A percentile compares a stretch with the other conserved stretches of the same genome.
phyloP scores from a whole-genome alignment of 768 basidiomycete species.

The Dioszegia aurantiaca region DNA sequence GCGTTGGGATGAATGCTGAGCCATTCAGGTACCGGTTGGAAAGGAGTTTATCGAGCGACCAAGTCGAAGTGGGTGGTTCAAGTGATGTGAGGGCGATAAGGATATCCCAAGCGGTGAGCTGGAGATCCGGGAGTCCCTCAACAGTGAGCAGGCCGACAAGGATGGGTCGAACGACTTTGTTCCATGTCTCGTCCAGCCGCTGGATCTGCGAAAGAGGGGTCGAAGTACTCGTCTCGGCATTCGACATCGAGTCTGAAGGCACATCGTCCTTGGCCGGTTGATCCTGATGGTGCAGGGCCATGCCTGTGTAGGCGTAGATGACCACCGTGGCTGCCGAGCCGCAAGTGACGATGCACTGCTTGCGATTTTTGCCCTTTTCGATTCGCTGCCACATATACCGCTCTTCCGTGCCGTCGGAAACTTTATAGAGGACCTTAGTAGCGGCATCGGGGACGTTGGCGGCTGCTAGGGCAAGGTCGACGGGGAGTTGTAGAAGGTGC shows the following conservation, averaged over 20 bases:
- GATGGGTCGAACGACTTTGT: conserved; percentile 63
- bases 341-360: conserved; percentile 37
- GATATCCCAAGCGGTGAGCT: conserved; percentile 38
- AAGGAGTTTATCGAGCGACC: conserved; percentile 39
- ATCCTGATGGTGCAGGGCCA: conserved; percentile 33
- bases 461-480: conserved; percentile 32
- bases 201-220: conserved; percentile 22
- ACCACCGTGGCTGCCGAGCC: conserved; percentile 25
- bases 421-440: conserved; percentile 4
- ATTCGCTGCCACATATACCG: conserved; percentile 30
- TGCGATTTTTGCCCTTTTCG: conserved; percentile 30
- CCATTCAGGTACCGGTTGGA: conserved; percentile 34
- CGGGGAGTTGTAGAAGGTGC: conserved; percentile 33
- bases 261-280: conserved; percentile 34
- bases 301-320: conserved; percentile 42
- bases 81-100: conserved; percentile 34
- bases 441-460: conserved; percentile 19
- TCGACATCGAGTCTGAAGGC: conserved; percentile 27
- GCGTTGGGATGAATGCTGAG: conserved; percentile 26
- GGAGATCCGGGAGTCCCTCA: conserved; percentile 35
- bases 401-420: not conserved
- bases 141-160: conserved; percentile 57
- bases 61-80: not conserved
- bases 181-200: conserved; percentile 31
- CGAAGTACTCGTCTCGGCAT: conserved; percentile 18